phyloP scores from a whole-genome alignment of 768 basidiomycete genomes.

The Xanthoconium purpureum region DNA sequence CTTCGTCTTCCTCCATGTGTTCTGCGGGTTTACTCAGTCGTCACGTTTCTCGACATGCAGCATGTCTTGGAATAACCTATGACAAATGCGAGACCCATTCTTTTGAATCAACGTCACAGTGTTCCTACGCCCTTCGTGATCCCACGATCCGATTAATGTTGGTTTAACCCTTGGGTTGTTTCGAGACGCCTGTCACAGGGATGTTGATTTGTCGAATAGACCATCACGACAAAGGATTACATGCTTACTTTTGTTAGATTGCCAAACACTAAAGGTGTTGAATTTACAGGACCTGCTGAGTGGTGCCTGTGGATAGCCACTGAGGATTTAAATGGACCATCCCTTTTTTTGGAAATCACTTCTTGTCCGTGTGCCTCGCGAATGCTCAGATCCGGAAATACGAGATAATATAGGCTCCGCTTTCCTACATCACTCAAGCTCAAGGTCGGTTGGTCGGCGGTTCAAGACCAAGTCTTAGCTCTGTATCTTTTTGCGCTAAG shows the following conservation, averaged over 20 bases:
- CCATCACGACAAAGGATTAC: no score
- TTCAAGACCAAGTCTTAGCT: background rate
- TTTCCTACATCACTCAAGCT: background rate
- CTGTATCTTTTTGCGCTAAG: no score
- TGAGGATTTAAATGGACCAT: background rate
- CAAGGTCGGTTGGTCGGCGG: background rate
- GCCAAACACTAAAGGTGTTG: no score
- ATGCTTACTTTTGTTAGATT: no score
- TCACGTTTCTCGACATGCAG: background rate
- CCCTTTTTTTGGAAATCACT: conserved; percentile 10
- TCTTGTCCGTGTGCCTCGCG: conserved; percentile 25
- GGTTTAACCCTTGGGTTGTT: no score
- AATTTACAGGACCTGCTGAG: no score
- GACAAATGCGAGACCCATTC: conserved; percentile 51
- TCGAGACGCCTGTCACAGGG: no score
- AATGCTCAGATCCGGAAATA: conserved; percentile 7
- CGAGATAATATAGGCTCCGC: background rate
- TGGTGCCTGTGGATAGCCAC: no score
- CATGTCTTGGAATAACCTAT: conserved; percentile 43
- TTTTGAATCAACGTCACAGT: no score
- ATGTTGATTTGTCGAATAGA: no score
- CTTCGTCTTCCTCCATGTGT: conserved; percentile 95
- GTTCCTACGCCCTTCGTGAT: background rate
- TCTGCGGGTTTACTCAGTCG: conserved; percentile 43
- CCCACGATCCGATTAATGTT: no score